A percentile compares a stretch with the other conserved stretches of the same genome.
Evolutionary conservation across 2,329 filamentous ascomycete genomes (phyloP).

Genomic region (Dothideomycetes sp.): DNA sequence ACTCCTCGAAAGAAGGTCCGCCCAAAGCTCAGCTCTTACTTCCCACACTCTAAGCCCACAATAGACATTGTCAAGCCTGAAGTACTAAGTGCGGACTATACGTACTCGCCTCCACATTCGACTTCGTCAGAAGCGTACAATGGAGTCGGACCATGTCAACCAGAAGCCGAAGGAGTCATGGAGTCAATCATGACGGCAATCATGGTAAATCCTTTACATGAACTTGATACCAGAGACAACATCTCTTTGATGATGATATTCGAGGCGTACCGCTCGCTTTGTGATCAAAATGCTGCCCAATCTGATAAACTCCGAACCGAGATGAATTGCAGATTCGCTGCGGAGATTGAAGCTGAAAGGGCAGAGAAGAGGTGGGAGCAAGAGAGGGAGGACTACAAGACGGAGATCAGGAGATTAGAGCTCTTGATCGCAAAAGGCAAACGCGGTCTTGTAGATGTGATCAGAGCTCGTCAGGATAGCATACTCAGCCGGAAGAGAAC

Average conservation of each 20-base stretch:
- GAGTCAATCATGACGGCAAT: slow-evolving; percentile 20
- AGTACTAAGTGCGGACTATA: slow-evolving; percentile 4
- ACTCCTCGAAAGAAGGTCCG: slow-evolving; percentile 23
- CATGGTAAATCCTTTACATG: slow-evolving; percentile 17
- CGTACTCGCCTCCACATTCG: background rate
- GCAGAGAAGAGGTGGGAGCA: slow-evolving; percentile 22
- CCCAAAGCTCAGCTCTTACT: slow-evolving; percentile 29
- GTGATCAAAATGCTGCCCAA: slow-evolving; percentile 23
- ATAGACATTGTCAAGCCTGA: slow-evolving; percentile 10
- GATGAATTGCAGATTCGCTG: slow-evolving; percentile 11
- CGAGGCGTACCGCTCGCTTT: slow-evolving; percentile 27
- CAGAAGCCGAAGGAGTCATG: slow-evolving; percentile 13
- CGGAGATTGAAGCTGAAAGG: slow-evolving; percentile 15
- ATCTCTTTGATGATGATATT: slow-evolving; percentile 30
- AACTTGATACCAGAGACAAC: slow-evolving; percentile 22
- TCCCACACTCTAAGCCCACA: slow-evolving; percentile 20
- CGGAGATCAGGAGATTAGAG: slow-evolving; percentile 33
- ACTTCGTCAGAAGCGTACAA: background rate
- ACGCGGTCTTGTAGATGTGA: slow-evolving; percentile 29
- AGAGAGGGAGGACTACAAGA: slow-evolving; percentile 24
- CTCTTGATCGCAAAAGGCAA: slow-evolving; percentile 30
- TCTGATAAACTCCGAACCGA: slow-evolving; percentile 19
- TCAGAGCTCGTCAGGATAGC: slow-evolving; percentile 30
- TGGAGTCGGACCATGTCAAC: slow-evolving; percentile 1
- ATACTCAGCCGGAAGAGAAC: slow-evolving; percentile 18